A percentile compares a stretch with the other conserved stretches of the same genome.
phyloP scores from a whole-genome alignment of 805 yeast genomes.

The Cyberlindnera veronae region DNA sequence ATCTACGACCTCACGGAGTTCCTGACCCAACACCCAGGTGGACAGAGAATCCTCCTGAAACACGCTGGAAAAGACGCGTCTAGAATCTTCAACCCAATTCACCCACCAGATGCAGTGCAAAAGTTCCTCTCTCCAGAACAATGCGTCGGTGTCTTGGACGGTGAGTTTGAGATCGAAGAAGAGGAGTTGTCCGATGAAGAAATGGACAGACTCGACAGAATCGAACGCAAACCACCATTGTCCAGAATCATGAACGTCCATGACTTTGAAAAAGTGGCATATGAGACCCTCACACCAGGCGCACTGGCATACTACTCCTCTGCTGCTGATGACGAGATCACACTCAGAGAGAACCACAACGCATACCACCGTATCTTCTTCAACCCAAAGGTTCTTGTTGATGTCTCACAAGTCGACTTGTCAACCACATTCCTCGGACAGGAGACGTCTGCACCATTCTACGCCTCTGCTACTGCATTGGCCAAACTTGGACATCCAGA shows the following conservation, averaged over 20 bases:
- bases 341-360: conserved; percentile 84
- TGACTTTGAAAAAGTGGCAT: conserved; percentile 87
- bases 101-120: conserved; percentile 81
- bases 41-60: conserved; percentile 66
- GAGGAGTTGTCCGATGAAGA: conserved; percentile 36
- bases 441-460: conserved; percentile 71
- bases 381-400: conserved; percentile 77
- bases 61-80: conserved; percentile 87
- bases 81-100: conserved; percentile 81
- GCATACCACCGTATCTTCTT: conserved; percentile 88
- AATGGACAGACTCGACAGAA: conserved; percentile 36
- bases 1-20: conserved; percentile 63
- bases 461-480: conserved; percentile 87
- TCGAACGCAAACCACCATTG: conserved; percentile 62
- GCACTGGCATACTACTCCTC: conserved; percentile 95
- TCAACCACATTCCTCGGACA: conserved; percentile 76
- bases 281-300: conserved; percentile 65
- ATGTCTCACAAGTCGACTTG: conserved; percentile 70
- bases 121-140: conserved; percentile 56
- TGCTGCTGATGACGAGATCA: conserved; percentile 90
- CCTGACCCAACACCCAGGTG: conserved; percentile 77
- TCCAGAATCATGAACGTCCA: conserved; percentile 68
- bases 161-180: conserved; percentile 35
- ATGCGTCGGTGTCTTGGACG: conserved; percentile 54
- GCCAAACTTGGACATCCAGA: conserved; percentile 91